These are phyloP conservation scores for Xylaria flabelliformis DNA, from an alignment of 495 filamentous ascomycete species.

Conservation along the genomic window DNA sequence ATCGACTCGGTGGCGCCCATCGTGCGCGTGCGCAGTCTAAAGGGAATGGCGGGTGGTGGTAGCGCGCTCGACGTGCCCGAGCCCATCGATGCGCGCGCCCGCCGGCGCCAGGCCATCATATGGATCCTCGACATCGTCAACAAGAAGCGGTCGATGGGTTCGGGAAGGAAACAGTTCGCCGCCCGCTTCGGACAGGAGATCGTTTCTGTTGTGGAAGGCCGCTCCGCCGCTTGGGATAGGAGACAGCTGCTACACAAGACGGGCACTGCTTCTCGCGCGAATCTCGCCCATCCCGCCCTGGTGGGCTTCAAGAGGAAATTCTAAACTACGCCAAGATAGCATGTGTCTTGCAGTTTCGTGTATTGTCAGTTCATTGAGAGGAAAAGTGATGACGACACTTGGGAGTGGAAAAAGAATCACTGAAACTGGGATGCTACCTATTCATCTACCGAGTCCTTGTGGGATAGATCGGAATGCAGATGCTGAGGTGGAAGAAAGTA, in stretches of 20 bases:
- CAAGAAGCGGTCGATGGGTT: conserved; percentile 70
- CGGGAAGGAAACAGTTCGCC: conserved; percentile 69
- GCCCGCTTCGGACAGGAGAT: conserved; percentile 86
- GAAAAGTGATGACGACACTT: neutral
- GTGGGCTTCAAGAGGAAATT: conserved; percentile 28
- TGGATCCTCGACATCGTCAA: conserved; percentile 88
- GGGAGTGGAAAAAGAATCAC: no score
- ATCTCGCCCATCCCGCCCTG: conserved; percentile 55
- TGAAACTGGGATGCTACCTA: neutral
- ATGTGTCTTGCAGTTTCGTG: neutral
- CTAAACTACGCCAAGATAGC: neutral
- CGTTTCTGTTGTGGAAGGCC: conserved; percentile 84
- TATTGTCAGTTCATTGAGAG: neutral
- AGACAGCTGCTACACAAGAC: conserved; percentile 74
- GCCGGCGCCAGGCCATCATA: conserved; percentile 74
- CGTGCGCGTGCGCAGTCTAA: conserved; percentile 74
- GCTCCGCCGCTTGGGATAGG: conserved; percentile 81
- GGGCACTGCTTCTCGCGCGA: conserved; percentile 73
- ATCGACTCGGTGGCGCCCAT: conserved; percentile 96
- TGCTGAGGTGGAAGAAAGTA: neutral
- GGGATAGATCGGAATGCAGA: neutral
- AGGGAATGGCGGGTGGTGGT: conserved; percentile 86
- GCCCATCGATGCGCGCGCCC: conserved; percentile 74
- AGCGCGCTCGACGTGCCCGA: conserved; percentile 79
- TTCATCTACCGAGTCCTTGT: neutral